Conservation (phyloP, 129 eudicot species). For the Pseudognaphalium luteoalbum region DNA sequence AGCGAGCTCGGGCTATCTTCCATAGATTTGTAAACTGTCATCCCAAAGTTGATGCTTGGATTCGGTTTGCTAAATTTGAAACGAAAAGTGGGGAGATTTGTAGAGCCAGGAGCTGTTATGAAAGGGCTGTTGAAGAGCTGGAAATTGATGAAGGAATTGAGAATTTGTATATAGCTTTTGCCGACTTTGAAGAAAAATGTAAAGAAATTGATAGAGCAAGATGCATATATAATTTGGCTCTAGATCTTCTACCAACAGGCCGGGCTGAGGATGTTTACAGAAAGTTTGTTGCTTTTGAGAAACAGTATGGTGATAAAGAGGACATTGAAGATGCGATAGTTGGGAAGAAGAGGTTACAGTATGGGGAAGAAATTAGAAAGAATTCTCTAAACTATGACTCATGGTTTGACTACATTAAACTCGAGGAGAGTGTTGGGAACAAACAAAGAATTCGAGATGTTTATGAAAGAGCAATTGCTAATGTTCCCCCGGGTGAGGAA, state of each 20-base stretch:
- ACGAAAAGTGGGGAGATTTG: conserved; percentile 82
- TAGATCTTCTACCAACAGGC: conserved; percentile 85
- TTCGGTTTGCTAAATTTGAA: conserved; percentile 79
- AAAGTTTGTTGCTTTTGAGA: conserved; percentile 89
- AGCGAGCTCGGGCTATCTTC: neutral
- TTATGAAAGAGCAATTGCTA: conserved; percentile 81
- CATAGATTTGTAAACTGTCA: conserved; percentile 58
- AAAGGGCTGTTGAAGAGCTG: conserved; percentile 77
- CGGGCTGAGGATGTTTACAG: conserved; percentile 78
- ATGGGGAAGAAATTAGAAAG: conserved; percentile 84
- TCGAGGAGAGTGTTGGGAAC: conserved; percentile 77
- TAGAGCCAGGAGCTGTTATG: conserved; percentile 68
- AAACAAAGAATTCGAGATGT: conserved; percentile 64
- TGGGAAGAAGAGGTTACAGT: conserved; percentile 86
- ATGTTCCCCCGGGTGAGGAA: conserved; percentile 88
- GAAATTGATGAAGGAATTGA: conserved; percentile 88
- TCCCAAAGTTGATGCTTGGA: conserved; percentile 75
- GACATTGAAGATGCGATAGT: conserved; percentile 91
- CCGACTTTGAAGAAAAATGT: conserved; percentile 86
- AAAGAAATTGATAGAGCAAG: conserved; percentile 87
- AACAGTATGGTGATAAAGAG: conserved; percentile 87
- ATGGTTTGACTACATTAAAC: conserved; percentile 81
- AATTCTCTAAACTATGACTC: conserved; percentile 78
- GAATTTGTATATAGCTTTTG: conserved; percentile 67
- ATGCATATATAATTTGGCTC: conserved; percentile 74